phyloP scores from a whole-genome alignment of 805 yeast species.

The Hanseniaspora pseudoguilliermondii region DNA sequence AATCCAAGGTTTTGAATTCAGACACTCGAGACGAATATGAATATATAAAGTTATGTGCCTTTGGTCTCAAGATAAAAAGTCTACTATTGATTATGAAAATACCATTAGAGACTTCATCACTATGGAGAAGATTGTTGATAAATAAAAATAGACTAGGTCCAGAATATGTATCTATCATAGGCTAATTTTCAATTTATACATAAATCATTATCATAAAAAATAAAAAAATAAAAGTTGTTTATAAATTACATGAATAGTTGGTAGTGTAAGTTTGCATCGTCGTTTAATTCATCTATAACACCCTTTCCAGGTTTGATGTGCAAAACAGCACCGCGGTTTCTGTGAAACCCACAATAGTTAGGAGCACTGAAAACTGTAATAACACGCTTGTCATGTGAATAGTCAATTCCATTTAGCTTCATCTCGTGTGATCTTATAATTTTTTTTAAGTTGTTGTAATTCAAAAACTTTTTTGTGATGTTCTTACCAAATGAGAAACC shows the following conservation, averaged over 20 bases:
- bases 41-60: not conserved
- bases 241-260: conserved; percentile 36
- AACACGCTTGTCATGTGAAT: conserved; percentile 73
- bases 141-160: conserved; percentile 23
- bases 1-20: not conserved
- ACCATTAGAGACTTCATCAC: not conserved
- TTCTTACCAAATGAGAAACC: conserved; percentile 97
- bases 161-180: conserved; percentile 19
- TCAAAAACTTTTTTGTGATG: conserved; percentile 67
- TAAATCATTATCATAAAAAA: not conserved
- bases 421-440: conserved; percentile 92
- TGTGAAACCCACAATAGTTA: conserved; percentile 86
- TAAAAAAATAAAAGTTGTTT: too few relatives aligned
- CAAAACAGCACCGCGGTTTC: conserved; percentile 81
- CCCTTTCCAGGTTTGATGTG: conserved; percentile 40
- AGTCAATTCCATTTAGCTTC: conserved; percentile 77
- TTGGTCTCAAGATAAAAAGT: not conserved
- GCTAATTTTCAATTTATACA: conserved; percentile 15
- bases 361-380: conserved; percentile 98
- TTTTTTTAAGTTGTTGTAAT: conserved; percentile 56
- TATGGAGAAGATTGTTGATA: conserved; percentile 17
- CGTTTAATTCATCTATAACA: conserved; percentile 29
- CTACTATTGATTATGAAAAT: not conserved
- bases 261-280: conserved; percentile 38
- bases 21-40: not conserved